These are phyloP conservation scores for Hymenotorrendiella dingleyae DNA, from an alignment of 2,329 filamentous ascomycete species.

Conservation along the genomic window DNA sequence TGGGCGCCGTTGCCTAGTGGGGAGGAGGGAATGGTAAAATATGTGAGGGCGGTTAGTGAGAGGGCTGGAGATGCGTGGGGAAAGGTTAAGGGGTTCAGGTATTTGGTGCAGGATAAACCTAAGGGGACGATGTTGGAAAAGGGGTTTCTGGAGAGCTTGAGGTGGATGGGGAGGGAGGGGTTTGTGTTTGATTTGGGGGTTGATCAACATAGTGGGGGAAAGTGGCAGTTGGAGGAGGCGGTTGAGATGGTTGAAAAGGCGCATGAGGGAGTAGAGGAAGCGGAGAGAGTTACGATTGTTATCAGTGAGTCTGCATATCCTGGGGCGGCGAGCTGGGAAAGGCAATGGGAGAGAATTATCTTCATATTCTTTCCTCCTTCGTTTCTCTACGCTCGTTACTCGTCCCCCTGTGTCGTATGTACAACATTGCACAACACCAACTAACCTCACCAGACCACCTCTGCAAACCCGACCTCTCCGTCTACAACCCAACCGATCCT, in stretches of 20 bases:
- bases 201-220: conserved; percentile 71
- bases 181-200: conserved; percentile 79
- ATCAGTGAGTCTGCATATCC: conserved; percentile 25
- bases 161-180: conserved; percentile 56
- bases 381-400: neutral
- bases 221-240: conserved; percentile 66
- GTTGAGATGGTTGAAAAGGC: conserved; percentile 64
- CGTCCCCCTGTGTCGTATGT: neutral
- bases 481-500: conserved; percentile 45
- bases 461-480: conserved; percentile 75
- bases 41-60: conserved; percentile 56
- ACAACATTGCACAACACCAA: neutral
- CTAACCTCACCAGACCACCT: conserved; percentile 61
- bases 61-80: conserved; percentile 56
- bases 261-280: conserved; percentile 53
- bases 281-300: conserved; percentile 42
- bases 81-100: conserved; percentile 73
- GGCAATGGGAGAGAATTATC: too few species aligned
- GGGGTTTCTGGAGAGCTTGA: conserved; percentile 59
- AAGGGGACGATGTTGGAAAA: conserved; percentile 56
- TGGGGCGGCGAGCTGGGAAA: too few species aligned
- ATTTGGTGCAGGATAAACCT: conserved; percentile 74
- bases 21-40: conserved; percentile 51
- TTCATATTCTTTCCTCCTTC: too few species aligned
- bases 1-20: conserved; percentile 81